Percentiles rank a stretch among this genome's conserved stretches.
These are phyloP conservation scores for Serendipita sp. DNA, from an alignment of 768 basidiomycete genomes.

Conservation along the genomic window DNA sequence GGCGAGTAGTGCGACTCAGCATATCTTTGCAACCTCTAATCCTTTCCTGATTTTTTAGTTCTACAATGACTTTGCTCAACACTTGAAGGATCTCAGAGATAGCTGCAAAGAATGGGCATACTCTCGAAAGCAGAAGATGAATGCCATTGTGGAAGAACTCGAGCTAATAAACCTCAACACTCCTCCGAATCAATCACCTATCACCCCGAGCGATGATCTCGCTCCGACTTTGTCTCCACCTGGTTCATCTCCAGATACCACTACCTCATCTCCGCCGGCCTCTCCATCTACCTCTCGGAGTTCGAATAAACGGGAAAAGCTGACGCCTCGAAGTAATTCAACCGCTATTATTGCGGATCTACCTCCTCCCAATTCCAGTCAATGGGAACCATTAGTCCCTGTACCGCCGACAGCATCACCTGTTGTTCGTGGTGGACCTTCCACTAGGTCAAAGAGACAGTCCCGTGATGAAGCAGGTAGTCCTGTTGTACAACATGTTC, in stretches of 20 bases:
- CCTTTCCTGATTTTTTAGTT: slow-evolving; percentile 34
- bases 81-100: slow-evolving; percentile 60
- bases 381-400: slow-evolving; percentile 1
- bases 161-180: background rate
- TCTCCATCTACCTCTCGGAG: background rate
- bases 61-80: slow-evolving; percentile 68
- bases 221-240: background rate
- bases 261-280: background rate
- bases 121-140: slow-evolving; percentile 54
- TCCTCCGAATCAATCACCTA: background rate
- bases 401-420: background rate
- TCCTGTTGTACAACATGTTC: background rate
- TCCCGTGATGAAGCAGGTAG: background rate
- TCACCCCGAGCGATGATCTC: background rate
- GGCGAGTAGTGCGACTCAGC: slow-evolving; percentile 25
- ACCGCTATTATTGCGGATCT: slow-evolving; percentile 3
- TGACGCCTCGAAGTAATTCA: background rate
- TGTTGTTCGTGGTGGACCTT: background rate
- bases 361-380: background rate
- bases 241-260: background rate
- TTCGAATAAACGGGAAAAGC: background rate
- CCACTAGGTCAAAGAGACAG: background rate
- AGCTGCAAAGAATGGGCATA: slow-evolving; percentile 61
- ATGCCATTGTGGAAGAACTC: slow-evolving; percentile 14
- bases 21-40: background rate